Evolutionary conservation across 495 filamentous ascomycete genomes (phyloP).

Genomic region (Massariosphaeria phaeospora): DNA sequence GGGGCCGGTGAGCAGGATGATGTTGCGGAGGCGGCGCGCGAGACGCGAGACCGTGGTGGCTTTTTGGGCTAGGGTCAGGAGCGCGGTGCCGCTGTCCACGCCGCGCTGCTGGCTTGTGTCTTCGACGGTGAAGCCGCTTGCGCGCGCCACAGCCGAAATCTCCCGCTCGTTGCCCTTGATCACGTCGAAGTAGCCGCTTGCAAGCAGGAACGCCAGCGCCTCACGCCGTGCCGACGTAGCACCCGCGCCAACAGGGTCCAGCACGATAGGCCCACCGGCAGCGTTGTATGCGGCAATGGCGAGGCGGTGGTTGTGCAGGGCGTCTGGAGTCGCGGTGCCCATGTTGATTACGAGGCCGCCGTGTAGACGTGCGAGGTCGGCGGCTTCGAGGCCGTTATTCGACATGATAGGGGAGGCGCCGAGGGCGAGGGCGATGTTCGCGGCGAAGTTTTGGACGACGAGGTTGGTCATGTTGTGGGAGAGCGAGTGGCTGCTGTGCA

Average conservation of each 20-base stretch:
- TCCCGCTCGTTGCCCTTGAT: conserved; percentile 97
- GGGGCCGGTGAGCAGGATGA: conserved; percentile 82
- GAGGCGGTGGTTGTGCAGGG: conserved; percentile 59
- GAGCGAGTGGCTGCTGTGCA: conserved; percentile 62
- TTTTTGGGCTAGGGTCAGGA: conserved; percentile 51
- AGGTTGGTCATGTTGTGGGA: conserved; percentile 97
- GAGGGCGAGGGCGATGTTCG: conserved; percentile 78
- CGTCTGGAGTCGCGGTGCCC: conserved; percentile 77
- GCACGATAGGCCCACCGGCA: conserved; percentile 66
- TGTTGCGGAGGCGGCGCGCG: conserved; percentile 61
- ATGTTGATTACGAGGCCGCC: conserved; percentile 86
- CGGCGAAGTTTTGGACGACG: conserved; percentile 88
- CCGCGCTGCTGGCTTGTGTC: conserved; percentile 64
- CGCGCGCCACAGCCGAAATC: conserved; percentile 64
- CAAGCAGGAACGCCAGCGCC: conserved; percentile 67
- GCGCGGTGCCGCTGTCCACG: conserved; percentile 72
- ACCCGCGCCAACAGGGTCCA: conserved; percentile 88
- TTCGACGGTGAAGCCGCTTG: conserved; percentile 32
- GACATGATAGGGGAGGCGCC: conserved; percentile 95
- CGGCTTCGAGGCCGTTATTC: conserved; percentile 75
- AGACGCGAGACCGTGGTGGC: conserved; percentile 58
- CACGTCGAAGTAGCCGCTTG: conserved; percentile 70
- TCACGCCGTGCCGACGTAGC: conserved; percentile 70
- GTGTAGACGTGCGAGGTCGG: conserved; percentile 62
- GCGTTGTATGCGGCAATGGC: conserved; percentile 75